Conservation (phyloP, 805 yeast genomes). For the Barnettozyma siamensis region DNA sequence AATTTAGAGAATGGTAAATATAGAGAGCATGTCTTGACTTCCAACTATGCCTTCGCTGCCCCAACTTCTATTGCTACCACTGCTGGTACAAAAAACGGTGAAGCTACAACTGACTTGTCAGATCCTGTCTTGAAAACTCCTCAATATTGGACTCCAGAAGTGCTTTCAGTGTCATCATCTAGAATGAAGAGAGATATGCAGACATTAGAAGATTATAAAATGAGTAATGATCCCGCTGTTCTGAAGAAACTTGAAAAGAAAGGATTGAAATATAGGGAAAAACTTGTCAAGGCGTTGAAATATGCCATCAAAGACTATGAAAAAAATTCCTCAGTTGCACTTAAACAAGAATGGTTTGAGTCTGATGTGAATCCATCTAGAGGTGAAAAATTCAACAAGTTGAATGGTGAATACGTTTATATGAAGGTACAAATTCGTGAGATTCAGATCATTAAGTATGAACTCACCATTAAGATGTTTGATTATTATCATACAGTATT, state of each 20-base stretch:
- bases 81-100: neutral
- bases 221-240: constrained; percentile 1
- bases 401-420: constrained; percentile 15
- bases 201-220: neutral
- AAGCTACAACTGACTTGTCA: neutral
- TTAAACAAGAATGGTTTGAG: neutral
- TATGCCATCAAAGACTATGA: constrained; percentile 5
- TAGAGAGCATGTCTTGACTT: constrained; percentile 3
- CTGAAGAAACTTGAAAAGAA: constrained; percentile 10
- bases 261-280: neutral
- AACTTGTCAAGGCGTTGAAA: neutral
- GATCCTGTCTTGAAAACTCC: constrained; percentile 2
- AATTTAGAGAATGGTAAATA: constrained; percentile 6
- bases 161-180: neutral
- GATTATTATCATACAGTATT: constrained; percentile 5
- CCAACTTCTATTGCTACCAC: neutral
- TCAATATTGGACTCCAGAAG: constrained; percentile 6
- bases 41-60: neutral
- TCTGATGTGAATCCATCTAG: neutral
- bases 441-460: constrained; percentile 6
- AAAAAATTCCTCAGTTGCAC: neutral
- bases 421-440: constrained; percentile 9
- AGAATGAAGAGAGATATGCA: neutral
- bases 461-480: constrained; percentile 3
- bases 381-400: neutral